phyloP scores from a whole-genome alignment of 495 filamentous ascomycete genomes.

The Aspergillus asperescens region DNA sequence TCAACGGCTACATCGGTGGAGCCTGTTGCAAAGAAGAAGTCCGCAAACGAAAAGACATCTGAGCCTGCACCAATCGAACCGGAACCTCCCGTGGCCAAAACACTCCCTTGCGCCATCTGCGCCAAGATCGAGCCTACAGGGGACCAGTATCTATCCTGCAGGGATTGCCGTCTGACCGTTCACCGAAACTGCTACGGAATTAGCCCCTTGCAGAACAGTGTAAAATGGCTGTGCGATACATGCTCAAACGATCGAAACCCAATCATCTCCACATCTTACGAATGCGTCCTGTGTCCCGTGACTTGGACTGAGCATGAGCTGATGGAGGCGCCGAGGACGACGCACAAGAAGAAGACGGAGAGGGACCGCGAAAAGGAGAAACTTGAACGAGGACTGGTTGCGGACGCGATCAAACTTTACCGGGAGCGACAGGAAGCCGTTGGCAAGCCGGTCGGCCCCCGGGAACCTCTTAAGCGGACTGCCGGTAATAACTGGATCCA shows the following conservation, averaged over 20 bases:
- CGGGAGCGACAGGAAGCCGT: constrained; percentile 76
- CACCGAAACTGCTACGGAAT: constrained; percentile 92
- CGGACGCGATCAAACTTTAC: constrained; percentile 69
- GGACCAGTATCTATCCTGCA: constrained; percentile 70
- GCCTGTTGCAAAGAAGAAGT: constrained; percentile 58
- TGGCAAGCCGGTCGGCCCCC: constrained; percentile 71
- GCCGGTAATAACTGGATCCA: constrained; percentile 98
- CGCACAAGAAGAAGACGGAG: constrained; percentile 89
- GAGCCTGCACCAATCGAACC: constrained; percentile 57
- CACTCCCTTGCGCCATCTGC: constrained; percentile 83
- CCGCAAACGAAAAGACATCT: constrained; percentile 45
- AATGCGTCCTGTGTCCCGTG: constrained; percentile 87
- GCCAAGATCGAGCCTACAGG: constrained; percentile 62
- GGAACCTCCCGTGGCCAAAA: constrained; percentile 69
- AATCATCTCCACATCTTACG: constrained; percentile 79
- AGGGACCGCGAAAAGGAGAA: constrained; percentile 86
- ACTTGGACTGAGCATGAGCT: constrained; percentile 68
- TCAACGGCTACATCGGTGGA: constrained; percentile 45
- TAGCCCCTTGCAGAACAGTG: constrained; percentile 56
- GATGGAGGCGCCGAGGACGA: constrained; percentile 75
- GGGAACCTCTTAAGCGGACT: constrained; percentile 89
- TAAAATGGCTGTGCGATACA: constrained; percentile 94
- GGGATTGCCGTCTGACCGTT: constrained; percentile 85
- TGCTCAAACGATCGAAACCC: constrained; percentile 89
- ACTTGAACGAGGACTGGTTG: constrained; percentile 71